These are phyloP conservation scores for Phytopythium ostracodes DNA, from an alignment of 352 stramenopile species.

Conservation along the genomic window DNA sequence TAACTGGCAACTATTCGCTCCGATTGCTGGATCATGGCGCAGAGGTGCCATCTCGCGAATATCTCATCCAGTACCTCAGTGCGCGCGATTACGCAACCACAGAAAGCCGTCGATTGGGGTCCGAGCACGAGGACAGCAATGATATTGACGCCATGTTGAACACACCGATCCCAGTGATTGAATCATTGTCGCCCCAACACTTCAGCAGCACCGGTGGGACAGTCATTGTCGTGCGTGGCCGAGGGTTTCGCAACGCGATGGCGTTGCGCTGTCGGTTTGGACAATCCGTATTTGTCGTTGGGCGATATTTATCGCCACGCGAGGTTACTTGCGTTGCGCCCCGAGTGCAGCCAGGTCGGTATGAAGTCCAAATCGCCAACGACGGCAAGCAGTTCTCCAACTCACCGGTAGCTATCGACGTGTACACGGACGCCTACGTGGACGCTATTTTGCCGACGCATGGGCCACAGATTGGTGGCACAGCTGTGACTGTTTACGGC, in stretches of 20 bases:
- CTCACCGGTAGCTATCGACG: conserved; percentile 46
- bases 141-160: neutral
- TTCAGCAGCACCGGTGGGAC: conserved; percentile 42
- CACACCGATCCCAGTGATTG: conserved; percentile 12
- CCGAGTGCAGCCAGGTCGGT: conserved; percentile 39
- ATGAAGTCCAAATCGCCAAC: conserved; percentile 80
- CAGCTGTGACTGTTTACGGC: conserved; percentile 79
- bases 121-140: neutral
- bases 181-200: conserved; percentile 7
- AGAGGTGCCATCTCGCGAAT: conserved; percentile 29
- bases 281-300: conserved; percentile 26
- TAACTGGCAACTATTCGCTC: conserved; percentile 32
- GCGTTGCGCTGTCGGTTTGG: conserved; percentile 87
- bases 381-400: conserved; percentile 62
- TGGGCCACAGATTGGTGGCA: conserved; percentile 76
- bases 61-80: conserved; percentile 46
- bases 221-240: conserved; percentile 63
- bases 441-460: conserved; percentile 59
- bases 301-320: conserved; percentile 39
- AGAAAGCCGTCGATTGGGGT: neutral
- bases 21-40: conserved; percentile 34
- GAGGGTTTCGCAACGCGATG: conserved; percentile 70
- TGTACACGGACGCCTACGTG: conserved; percentile 76
- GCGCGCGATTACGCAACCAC: conserved; percentile 6
- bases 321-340: conserved; percentile 64